Evolutionary conservation across 805 yeast species (phyloP).

Genomic region (Spathaspora arborariae): DNA sequence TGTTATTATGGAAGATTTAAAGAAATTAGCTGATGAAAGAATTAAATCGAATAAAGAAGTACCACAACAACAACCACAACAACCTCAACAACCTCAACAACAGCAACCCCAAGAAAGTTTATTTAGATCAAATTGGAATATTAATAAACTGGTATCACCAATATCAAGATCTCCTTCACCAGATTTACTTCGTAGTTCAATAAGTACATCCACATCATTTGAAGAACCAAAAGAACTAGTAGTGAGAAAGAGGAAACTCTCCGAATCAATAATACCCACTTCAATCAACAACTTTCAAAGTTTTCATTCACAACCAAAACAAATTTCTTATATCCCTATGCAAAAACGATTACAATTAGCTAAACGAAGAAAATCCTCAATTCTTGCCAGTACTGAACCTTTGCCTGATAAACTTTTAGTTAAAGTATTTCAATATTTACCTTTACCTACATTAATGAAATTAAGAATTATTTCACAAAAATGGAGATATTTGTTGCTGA

Average conservation of each 20-base stretch:
- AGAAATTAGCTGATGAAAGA: slow-evolving; percentile 56
- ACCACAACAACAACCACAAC: background rate
- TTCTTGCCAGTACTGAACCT: slow-evolving; percentile 49
- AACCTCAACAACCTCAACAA: background rate
- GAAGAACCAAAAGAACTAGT: background rate
- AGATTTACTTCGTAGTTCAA: background rate
- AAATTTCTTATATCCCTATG: slow-evolving; percentile 54
- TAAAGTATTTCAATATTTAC: slow-evolving; percentile 48
- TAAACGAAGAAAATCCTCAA: slow-evolving; percentile 49
- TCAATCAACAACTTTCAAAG: slow-evolving; percentile 30
- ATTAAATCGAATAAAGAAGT: slow-evolving; percentile 22
- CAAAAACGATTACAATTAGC: slow-evolving; percentile 51
- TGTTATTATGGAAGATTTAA: slow-evolving; percentile 54
- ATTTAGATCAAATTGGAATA: background rate
- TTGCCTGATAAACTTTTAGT: slow-evolving; percentile 59
- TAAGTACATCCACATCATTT: background rate
- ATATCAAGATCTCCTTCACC: slow-evolving; percentile 4
- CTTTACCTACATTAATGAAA: slow-evolving; percentile 59
- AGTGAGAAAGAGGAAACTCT: slow-evolving; percentile 9
- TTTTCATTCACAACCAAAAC: slow-evolving; percentile 5
- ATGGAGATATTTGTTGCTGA: slow-evolving; percentile 64
- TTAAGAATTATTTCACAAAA: slow-evolving; percentile 54
- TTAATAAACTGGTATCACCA: background rate
- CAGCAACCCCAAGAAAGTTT: background rate
- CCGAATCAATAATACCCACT: slow-evolving; percentile 31